These are phyloP conservation scores for Lachancea lanzarotensis DNA, from an alignment of 805 yeast species.

Conservation along the genomic window DNA sequence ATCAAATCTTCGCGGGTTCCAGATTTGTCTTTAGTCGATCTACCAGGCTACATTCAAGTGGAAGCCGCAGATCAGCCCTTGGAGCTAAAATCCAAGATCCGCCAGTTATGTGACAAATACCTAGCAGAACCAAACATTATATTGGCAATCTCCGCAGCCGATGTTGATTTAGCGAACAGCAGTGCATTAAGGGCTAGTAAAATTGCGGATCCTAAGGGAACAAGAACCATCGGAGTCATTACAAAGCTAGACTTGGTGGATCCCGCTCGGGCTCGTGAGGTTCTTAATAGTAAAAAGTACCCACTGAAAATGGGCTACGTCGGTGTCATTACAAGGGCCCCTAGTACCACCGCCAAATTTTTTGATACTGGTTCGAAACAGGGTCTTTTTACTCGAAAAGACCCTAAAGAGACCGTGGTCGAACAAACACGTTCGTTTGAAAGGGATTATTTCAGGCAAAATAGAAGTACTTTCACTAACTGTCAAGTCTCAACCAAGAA, in stretches of 20 bases:
- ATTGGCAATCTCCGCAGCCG: slow-evolving; percentile 94
- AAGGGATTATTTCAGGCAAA: slow-evolving; percentile 52
- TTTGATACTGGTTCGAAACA: slow-evolving; percentile 22
- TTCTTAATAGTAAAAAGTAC: slow-evolving; percentile 71
- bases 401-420: slow-evolving; percentile 45
- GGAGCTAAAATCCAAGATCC: slow-evolving; percentile 70
- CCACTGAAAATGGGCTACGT: slow-evolving; percentile 96
- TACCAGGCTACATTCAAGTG: slow-evolving; percentile 96
- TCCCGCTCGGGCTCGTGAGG: slow-evolving; percentile 60
- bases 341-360: slow-evolving; percentile 28
- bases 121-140: slow-evolving; percentile 89
- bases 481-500: slow-evolving; percentile 71
- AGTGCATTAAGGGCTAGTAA: slow-evolving; percentile 90
- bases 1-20: slow-evolving; percentile 88
- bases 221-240: slow-evolving; percentile 92
- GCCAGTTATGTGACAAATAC: slow-evolving; percentile 75
- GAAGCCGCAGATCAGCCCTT: slow-evolving; percentile 95
- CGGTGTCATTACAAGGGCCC: slow-evolving; percentile 90
- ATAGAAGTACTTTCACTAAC: slow-evolving; percentile 52
- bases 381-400: slow-evolving; percentile 42
- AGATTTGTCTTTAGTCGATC: slow-evolving; percentile 86
- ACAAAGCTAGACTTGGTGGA: slow-evolving; percentile 90
- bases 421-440: slow-evolving; percentile 58
- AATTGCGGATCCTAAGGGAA: slow-evolving; percentile 86
- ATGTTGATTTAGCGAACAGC: slow-evolving; percentile 95